Percentiles rank a stretch among this genome's conserved stretches.
Conservation (phyloP, 345 rosid genomes). For the Hypericum androsaemum region DNA sequence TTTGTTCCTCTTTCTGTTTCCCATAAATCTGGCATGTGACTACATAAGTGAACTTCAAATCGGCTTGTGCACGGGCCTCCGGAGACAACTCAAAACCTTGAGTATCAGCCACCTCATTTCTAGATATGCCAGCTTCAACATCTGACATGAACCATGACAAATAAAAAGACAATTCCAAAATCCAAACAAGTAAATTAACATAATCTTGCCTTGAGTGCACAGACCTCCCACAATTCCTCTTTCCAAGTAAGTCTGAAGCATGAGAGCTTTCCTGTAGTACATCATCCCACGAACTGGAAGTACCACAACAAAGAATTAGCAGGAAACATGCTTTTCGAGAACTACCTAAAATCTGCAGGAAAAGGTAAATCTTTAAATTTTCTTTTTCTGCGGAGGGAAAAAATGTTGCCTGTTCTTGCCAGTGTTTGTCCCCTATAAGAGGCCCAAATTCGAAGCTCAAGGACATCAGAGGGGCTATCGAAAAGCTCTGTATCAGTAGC, state of each 20-base stretch:
- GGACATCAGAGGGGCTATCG: conserved; percentile 57
- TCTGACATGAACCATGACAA: conserved; percentile 37
- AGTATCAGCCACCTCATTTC: conserved; percentile 44
- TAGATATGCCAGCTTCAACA: conserved; percentile 46
- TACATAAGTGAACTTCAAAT: conserved; percentile 84
- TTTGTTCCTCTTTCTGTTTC: conserved; percentile 87
- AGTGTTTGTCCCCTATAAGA: conserved; percentile 96
- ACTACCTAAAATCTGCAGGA: background rate
- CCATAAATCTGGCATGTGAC: conserved; percentile 98
- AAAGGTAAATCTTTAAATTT: background rate
- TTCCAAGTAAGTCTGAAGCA: conserved; percentile 89
- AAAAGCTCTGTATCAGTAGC: conserved; percentile 60
- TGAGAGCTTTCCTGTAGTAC: conserved; percentile 95
- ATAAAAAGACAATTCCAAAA: conserved; percentile 4
- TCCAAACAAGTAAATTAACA: conserved; percentile 6
- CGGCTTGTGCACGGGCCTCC: conserved; percentile 83
- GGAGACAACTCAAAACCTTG: conserved; percentile 87
- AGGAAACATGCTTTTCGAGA: background rate
- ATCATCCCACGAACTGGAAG: conserved; percentile 97
- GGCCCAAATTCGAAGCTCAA: conserved; percentile 99
- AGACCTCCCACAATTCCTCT: conserved; percentile 58
- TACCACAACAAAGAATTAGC: conserved; percentile 7
- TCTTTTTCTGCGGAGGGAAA: background rate
- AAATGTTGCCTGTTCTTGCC: conserved; percentile 72
- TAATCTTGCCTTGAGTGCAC: conserved; percentile 15